Conservation (phyloP, 2,329 filamentous ascomycete species). For the Immersiporthe knoxdaviesiana region DNA sequence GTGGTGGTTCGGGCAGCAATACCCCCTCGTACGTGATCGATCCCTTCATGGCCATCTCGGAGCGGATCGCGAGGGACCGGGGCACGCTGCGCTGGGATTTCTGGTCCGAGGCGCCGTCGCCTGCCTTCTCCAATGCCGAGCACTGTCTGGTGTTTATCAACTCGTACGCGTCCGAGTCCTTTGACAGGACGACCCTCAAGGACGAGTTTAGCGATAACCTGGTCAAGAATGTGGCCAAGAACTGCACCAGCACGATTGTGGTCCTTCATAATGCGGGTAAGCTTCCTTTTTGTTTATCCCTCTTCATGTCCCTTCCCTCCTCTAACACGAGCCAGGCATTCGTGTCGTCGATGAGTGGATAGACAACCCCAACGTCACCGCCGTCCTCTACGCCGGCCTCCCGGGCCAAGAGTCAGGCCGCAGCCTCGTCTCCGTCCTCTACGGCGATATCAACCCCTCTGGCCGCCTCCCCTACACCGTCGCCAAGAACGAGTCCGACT, state of each 20-base stretch:
- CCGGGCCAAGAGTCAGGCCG: constrained; percentile 66
- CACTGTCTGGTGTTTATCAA: constrained; percentile 69
- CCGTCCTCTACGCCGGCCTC: constrained; percentile 64
- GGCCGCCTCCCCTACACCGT: constrained; percentile 66
- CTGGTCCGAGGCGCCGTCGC: constrained; percentile 26
- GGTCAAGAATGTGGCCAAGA: constrained; percentile 58
- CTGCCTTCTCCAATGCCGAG: constrained; percentile 25
- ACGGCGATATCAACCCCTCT: constrained; percentile 59
- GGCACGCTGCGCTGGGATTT: constrained; percentile 42
- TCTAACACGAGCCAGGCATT: constrained; percentile 33
- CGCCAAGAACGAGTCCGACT: constrained; percentile 56
- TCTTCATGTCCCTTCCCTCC: background rate
- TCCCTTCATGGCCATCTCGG: constrained; percentile 61
- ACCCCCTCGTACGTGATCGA: constrained; percentile 81
- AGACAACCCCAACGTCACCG: constrained; percentile 66
- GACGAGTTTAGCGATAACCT: constrained; percentile 68
- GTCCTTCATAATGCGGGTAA: constrained; percentile 66
- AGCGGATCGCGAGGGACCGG: constrained; percentile 60
- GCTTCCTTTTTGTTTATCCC: background rate
- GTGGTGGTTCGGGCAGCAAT: constrained; percentile 61
- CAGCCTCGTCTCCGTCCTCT: constrained; percentile 59
- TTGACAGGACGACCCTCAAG: constrained; percentile 61
- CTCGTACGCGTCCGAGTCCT: constrained; percentile 73
- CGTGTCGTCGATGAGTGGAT: constrained; percentile 64
- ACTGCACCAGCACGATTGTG: constrained; percentile 66